Conservation (phyloP, 164 flowering plant genomes). For the Akebia trifoliata region DNA sequence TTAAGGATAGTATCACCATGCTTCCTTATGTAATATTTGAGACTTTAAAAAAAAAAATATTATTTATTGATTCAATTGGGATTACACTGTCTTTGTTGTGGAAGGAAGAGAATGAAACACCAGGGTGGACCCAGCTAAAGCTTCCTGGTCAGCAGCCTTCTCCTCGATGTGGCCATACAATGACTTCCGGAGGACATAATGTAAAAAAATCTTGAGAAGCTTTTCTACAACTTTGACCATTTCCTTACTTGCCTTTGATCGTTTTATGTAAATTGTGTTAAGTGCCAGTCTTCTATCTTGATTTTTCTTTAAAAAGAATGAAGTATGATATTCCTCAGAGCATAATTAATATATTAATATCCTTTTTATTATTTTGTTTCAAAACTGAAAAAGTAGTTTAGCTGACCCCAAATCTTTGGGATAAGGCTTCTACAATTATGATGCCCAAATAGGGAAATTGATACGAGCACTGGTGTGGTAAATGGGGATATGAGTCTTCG, state of each 20-base stretch:
- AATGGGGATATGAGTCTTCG: no score
- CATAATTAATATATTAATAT: no score
- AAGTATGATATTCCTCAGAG: no score
- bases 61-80: conserved; percentile 9
- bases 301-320: no score
- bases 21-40: neutral
- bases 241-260: neutral
- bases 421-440: no score
- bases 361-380: no score
- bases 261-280: neutral
- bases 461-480: no score
- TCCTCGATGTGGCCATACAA: conserved; percentile 89
- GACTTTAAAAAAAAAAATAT: no score
- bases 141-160: conserved; percentile 99
- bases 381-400: no score
- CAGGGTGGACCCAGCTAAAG: conserved; percentile 98
- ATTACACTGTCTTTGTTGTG: conserved; percentile 40
- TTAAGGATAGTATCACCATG: neutral
- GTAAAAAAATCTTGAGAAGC: conserved; percentile 37
- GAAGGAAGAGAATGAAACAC: conserved; percentile 94
- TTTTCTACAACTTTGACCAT: neutral
- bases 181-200: conserved; percentile 81
- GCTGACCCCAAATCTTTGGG: no score
- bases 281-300: neutral
- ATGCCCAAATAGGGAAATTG: no score